Evolutionary conservation across 768 basidiomycete genomes (phyloP), one percentile per base, ranked within the genome.

Genomic region (Boletus barrowsii): DNA sequence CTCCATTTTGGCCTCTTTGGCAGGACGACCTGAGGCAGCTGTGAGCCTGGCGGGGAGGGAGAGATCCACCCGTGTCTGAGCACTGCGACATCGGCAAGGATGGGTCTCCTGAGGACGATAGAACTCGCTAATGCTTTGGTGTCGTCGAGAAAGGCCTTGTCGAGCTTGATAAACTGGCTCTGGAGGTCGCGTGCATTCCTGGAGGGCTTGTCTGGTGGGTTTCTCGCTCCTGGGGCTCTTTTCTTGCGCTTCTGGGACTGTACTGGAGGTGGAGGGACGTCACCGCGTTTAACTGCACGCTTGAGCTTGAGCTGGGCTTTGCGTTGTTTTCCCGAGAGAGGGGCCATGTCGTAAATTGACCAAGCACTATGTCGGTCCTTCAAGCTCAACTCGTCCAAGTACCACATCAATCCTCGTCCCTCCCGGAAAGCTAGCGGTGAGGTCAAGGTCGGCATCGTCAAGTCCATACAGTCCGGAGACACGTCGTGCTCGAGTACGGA

Each of bases 1-100:
- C 81, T 76, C 90, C 94, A 97, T 68, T 87, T 93, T 4, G 95
- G 94, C 54, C 95, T 68, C 57, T 73, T 81, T 17, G 91, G 91
- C 62, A 65, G 33, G 20, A 32, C 29, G 20, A 64, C 58, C 13
- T 52, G 54, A 47, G 47, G 30, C 8, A 40, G 42, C 42, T 47
- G 39, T 40, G 56, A 20, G 35, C 30, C 41, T 33, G 42, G 26
- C 1, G 30, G 53, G 26, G 37, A 45, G 14, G 56, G 54, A 1
- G 43, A 35, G 33, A 55, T 24, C 58, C 55, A 56, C 20, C 49
- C 59, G 15, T 53, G 46, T 33, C 48, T 62, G 54, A 79, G 75
- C 46, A 82, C 60, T 4, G 76, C 71, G 10, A 63, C 65, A 18
- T 72, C 66, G 49, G 65, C 45, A 13, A 75, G 64, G 29, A 93